A percentile compares a stretch with the other conserved stretches of the same genome.
These are phyloP conservation scores for Grosmannia serpens DNA, from an alignment of 2,329 filamentous ascomycete genomes.

Conservation along the genomic window DNA sequence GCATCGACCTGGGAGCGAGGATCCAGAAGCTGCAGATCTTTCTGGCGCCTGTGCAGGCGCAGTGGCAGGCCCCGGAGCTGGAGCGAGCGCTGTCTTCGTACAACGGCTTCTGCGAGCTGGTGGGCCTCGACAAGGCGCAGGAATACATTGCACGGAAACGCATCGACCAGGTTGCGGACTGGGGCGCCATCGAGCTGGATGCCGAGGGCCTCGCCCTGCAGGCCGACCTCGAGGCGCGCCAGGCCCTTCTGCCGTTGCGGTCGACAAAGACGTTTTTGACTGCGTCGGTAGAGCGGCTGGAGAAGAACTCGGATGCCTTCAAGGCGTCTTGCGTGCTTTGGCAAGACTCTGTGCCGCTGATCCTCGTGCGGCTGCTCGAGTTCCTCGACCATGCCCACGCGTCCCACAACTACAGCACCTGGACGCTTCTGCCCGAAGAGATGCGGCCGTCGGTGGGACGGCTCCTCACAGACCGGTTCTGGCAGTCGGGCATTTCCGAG, in stretches of 20 bases:
- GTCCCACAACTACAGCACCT: conserved; percentile 78
- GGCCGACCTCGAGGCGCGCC: conserved; percentile 62
- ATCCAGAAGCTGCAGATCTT: conserved; percentile 64
- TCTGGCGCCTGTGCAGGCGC: conserved; percentile 65
- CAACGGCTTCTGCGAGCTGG: conserved; percentile 63
- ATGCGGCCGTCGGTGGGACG: conserved; percentile 67
- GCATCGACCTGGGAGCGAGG: conserved; percentile 59
- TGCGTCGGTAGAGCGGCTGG: conserved; percentile 81
- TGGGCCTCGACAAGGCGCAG: conserved; percentile 71
- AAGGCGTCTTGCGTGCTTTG: conserved; percentile 71
- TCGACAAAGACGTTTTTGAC: conserved; percentile 87
- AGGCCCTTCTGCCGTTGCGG: conserved; percentile 67
- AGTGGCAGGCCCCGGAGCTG: conserved; percentile 67
- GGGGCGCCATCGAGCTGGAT: conserved; percentile 68
- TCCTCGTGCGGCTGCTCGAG: conserved; percentile 77
- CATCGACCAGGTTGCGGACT: conserved; percentile 69
- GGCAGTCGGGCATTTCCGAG: conserved; percentile 94
- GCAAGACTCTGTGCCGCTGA: conserved; percentile 68
- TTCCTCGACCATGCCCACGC: conserved; percentile 84
- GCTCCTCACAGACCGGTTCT: conserved; percentile 89
- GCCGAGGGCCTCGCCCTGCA: conserved; percentile 70
- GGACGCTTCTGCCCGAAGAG: conserved; percentile 63
- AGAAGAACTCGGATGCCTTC: conserved; percentile 61
- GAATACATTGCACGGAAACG: conserved; percentile 59
- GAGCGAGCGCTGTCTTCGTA: conserved; percentile 62